Conservation (phyloP, 192 early-diverging fungal genomes). For the Linnemannia elongata region DNA sequence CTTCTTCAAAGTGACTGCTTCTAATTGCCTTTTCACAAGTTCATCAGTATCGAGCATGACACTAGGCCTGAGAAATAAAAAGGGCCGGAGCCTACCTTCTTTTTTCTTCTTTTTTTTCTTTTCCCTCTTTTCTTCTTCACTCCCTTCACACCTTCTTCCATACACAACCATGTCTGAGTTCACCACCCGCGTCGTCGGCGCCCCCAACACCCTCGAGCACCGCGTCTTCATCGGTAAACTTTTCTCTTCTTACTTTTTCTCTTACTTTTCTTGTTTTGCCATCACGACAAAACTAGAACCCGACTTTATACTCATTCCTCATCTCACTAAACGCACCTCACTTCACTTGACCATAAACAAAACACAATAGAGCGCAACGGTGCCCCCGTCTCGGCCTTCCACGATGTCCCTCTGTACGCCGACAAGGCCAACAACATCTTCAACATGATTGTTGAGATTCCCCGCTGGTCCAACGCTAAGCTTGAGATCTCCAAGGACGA, state of each 20-base stretch:
- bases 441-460: conserved; percentile 99
- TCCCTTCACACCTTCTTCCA: conserved; percentile 9
- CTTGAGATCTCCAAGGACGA: conserved; percentile 98
- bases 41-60: background rate
- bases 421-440: conserved; percentile 91
- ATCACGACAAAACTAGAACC: background rate
- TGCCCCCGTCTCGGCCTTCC: conserved; percentile 93
- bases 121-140: background rate
- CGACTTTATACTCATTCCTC: background rate
- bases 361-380: conserved; percentile 78
- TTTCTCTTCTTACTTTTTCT: background rate
- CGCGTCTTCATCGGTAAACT: conserved; percentile 86
- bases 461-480: conserved; percentile 99
- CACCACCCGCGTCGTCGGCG: conserved; percentile 87
- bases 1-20: background rate
- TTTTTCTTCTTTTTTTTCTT: conserved; percentile 21
- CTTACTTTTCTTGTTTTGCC: background rate
- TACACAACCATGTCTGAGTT: conserved; percentile 70
- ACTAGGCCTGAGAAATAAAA: background rate
- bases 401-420: conserved; percentile 97
- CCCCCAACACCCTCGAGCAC: conserved; percentile 91
- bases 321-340: background rate
- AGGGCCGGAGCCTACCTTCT: background rate
- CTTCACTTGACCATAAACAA: conserved; percentile 29
- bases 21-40: background rate